Evolutionary conservation across 73 alveolate species (phyloP).

Genomic region (Paraurostyla sp.): DNA sequence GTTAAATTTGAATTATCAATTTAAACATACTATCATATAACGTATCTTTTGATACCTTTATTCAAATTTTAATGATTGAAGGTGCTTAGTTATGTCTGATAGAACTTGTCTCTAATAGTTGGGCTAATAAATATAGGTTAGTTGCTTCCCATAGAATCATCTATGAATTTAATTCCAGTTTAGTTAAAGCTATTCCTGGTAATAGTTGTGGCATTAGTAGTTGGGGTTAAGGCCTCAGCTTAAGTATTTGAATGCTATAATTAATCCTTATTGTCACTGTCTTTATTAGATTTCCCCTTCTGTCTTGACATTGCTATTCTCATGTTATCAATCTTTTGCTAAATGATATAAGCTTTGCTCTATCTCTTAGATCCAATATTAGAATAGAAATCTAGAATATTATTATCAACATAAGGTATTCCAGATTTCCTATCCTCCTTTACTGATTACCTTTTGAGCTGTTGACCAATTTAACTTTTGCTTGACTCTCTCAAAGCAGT

Average conservation of each 20-base stretch:
- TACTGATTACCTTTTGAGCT: not conserved
- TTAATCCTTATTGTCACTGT: not conserved
- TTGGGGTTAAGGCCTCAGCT: not conserved
- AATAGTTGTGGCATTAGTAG: slow-evolving; percentile 16
- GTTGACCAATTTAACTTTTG: not conserved
- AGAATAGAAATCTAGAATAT: not conserved
- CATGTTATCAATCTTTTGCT: slow-evolving; percentile 17
- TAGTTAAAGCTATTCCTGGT: not conserved
- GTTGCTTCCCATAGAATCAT: not conserved
- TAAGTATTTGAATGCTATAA: not conserved
- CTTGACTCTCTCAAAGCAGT: slow-evolving; percentile 15
- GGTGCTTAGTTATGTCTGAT: slow-evolving; percentile 1
- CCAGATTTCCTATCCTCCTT: slow-evolving; percentile 13
- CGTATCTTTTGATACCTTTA: slow-evolving; percentile 33
- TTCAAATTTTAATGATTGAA: not conserved
- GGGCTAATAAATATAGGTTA: slow-evolving; percentile 9
- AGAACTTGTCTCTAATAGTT: slow-evolving; percentile 30
- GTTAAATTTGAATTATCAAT: too few relatives aligned
- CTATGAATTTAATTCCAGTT: not conserved
- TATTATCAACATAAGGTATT: not conserved
- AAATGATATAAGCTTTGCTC: slow-evolving; percentile 6
- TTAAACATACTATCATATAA: too few relatives aligned
- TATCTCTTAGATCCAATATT: slow-evolving; percentile 6
- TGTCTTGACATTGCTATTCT: slow-evolving; percentile 23
- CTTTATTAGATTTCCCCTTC: not conserved